Percentiles rank a stretch among this genome's conserved stretches.
Evolutionary conservation across 768 basidiomycete genomes (phyloP).

Genomic region (Leccinum rimulosum): DNA sequence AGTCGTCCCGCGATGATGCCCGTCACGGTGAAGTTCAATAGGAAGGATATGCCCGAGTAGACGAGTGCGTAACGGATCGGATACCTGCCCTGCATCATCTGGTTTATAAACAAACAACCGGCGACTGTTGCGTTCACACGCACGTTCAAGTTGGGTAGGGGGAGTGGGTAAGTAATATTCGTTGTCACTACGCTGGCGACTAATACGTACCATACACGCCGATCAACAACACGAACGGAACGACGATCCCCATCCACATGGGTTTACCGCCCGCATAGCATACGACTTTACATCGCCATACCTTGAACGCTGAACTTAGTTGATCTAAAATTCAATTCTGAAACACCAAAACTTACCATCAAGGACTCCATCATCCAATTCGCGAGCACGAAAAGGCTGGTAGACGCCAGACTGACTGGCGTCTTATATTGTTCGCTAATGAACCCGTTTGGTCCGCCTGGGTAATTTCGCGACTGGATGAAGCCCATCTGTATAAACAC

Average conservation of each 20-base stretch:
- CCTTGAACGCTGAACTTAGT: conserved; percentile 8
- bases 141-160: neutral
- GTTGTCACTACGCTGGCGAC: neutral
- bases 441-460: conserved; percentile 15
- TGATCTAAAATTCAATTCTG: neutral
- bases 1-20: conserved; percentile 17
- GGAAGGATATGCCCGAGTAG: conserved; percentile 12
- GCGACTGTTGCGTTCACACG: conserved; percentile 1
- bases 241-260: conserved; percentile 7
- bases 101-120: conserved; percentile 4
- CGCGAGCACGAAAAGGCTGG: conserved; percentile 13
- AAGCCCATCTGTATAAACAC: conserved; percentile 18
- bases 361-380: conserved; percentile 24
- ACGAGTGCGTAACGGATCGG: neutral
- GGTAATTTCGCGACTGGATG: conserved; percentile 7
- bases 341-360: conserved; percentile 13
- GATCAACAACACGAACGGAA: conserved; percentile 8
- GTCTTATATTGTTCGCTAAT: neutral
- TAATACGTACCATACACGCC: conserved; percentile 12
- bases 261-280: conserved; percentile 11
- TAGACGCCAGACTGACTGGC: conserved; percentile 5
- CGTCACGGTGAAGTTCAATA: conserved; percentile 17
- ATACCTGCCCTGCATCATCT: neutral
- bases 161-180: neutral
- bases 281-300: conserved; percentile 23